phyloP scores from a whole-genome alignment of 1,284 basidiomycete species.

The Coniophora puteana region DNA sequence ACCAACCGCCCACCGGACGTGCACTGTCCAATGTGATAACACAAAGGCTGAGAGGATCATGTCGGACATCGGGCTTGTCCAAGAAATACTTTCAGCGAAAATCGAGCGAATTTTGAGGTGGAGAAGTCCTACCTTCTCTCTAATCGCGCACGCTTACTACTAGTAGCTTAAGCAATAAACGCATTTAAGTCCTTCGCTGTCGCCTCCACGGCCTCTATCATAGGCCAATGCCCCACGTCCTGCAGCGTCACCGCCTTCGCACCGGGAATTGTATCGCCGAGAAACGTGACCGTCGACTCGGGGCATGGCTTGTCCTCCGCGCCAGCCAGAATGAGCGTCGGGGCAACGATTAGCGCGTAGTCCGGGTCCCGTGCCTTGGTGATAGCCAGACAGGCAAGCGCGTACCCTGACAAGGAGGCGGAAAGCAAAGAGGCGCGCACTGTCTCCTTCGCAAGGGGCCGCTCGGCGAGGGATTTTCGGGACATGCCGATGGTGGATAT shows the following conservation, averaged over 20 bases:
- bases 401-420: slow-evolving; percentile 2
- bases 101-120: too few species aligned
- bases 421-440: slow-evolving; percentile 3
- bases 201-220: neutral
- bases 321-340: slow-evolving; percentile 8
- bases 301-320: slow-evolving; percentile 9
- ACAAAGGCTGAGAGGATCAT: too few species aligned
- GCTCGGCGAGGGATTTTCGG: slow-evolving; percentile 3
- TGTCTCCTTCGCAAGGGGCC: slow-evolving; percentile 5
- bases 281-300: slow-evolving; percentile 1
- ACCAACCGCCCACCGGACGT: too few species aligned
- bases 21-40: too few species aligned
- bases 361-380: slow-evolving; percentile 5
- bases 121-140: too few species aligned
- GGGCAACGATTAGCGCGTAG: slow-evolving; percentile 6
- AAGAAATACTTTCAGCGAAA: too few species aligned
- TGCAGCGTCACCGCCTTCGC: slow-evolving; percentile 1
- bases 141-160: too few species aligned
- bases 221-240: slow-evolving; percentile 3
- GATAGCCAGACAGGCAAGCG: slow-evolving; percentile 5
- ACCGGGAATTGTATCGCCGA: neutral
- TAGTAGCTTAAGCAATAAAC: too few species aligned
- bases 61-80: too few species aligned
- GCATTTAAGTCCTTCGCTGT: too few species aligned
- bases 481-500: slow-evolving; percentile 1